Conservation (phyloP, 148 eudicot genomes). For the Diospyros kaki region DNA sequence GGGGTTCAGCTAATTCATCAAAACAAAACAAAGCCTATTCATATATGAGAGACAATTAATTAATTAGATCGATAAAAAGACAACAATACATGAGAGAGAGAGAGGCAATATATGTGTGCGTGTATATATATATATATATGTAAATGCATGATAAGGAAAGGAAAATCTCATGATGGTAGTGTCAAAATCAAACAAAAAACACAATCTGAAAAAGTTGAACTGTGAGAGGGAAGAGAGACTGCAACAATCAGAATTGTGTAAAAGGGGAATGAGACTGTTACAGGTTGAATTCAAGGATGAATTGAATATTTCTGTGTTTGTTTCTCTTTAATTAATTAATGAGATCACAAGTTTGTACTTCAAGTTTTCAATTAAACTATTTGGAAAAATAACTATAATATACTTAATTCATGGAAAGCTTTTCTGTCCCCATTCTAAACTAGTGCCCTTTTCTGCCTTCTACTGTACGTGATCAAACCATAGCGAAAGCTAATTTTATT, state of each 20-base stretch:
- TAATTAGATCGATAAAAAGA: conserved; percentile 4
- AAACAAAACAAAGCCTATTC: conserved; percentile 7
- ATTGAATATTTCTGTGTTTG: conserved; percentile 16
- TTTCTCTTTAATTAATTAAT: not conserved
- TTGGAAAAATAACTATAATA: too few species aligned
- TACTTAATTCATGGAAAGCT: too few species aligned
- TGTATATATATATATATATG: not conserved
- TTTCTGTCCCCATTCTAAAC: too few species aligned
- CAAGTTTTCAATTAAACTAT: not conserved
- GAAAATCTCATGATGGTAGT: conserved; percentile 33
- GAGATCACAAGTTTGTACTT: not conserved
- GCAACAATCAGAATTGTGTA: conserved; percentile 15
- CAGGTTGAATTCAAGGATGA: conserved; percentile 37
- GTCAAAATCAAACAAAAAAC: conserved; percentile 42
- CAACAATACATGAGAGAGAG: not conserved
- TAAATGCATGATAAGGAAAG: conserved; percentile 22
- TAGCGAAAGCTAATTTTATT: too few species aligned
- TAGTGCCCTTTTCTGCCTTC: too few species aligned
- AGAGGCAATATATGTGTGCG: not conserved
- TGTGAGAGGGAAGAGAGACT: conserved; percentile 17
- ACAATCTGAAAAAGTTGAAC: conserved; percentile 31
- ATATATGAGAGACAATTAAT: not conserved
- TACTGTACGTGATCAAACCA: too few species aligned
- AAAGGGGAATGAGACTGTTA: conserved; percentile 33
- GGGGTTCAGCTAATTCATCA: not conserved